Evolutionary conservation across 2,329 filamentous ascomycete species (phyloP).

Genomic region (Fusarium stilboides): DNA sequence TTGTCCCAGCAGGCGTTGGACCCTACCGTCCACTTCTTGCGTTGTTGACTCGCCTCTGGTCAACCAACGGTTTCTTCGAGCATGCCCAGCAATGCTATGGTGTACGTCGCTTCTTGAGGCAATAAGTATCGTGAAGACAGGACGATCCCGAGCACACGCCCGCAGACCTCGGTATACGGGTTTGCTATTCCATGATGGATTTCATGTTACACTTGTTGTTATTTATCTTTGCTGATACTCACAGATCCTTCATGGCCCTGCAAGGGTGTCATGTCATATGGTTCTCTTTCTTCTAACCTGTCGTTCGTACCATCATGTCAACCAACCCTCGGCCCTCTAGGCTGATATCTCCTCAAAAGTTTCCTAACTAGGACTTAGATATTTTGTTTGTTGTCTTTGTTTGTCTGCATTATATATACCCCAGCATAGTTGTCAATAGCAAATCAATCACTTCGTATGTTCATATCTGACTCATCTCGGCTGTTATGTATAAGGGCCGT

Average conservation of each 20-base stretch:
- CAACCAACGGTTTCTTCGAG: constrained; percentile 40
- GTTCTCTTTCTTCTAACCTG: not conserved
- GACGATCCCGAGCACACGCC: not conserved
- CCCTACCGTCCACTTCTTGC: constrained; percentile 43
- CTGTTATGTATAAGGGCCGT: not conserved
- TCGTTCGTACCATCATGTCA: constrained; percentile 7
- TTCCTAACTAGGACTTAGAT: constrained; percentile 3
- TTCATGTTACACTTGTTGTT: constrained; percentile 3
- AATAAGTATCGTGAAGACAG: constrained; percentile 13
- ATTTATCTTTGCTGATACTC: constrained; percentile 25
- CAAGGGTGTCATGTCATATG: not conserved
- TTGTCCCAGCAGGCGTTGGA: constrained; percentile 38
- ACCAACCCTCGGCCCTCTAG: not conserved
- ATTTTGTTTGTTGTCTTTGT: constrained; percentile 1
- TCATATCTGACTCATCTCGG: not conserved
- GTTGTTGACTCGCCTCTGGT: constrained; percentile 39
- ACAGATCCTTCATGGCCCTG: constrained; percentile 10
- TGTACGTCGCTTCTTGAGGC: constrained; percentile 29
- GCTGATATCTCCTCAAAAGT: constrained; percentile 7
- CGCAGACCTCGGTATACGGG: not conserved
- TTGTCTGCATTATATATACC: constrained; percentile 28
- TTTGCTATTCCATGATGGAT: not conserved
- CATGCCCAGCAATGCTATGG: constrained; percentile 48
- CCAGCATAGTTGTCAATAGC: constrained; percentile 7
- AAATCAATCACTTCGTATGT: not conserved